These are phyloP conservation scores for Picea abies DNA, from an alignment of 83 land plant genomes.

Conservation along the genomic window DNA sequence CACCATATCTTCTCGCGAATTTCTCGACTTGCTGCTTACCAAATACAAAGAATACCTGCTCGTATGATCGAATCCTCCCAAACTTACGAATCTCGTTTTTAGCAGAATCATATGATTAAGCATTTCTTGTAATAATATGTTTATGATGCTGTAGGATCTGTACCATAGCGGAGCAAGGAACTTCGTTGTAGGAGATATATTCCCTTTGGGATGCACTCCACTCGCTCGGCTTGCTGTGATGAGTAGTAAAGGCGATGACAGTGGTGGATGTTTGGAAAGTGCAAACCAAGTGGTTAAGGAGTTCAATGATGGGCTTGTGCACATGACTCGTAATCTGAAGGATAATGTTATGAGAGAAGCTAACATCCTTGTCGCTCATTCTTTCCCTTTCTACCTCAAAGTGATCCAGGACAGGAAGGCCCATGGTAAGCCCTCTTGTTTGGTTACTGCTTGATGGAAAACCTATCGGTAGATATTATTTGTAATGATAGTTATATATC, in stretches of 20 bases:
- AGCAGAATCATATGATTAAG: not conserved
- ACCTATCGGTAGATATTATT: too few species aligned
- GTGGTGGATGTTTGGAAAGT: not conserved
- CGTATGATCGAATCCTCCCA: not conserved
- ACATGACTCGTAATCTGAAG: not conserved
- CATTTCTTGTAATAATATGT: not conserved
- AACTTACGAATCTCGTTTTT: not conserved
- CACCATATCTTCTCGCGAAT: not conserved
- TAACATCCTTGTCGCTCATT: not conserved
- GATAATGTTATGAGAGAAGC: not conserved
- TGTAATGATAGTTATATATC: too few species aligned
- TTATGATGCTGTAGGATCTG: not conserved
- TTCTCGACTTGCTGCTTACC: not conserved
- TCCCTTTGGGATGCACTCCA: not conserved
- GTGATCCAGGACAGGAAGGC: not conserved
- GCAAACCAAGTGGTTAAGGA: not conserved
- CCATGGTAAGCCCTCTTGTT: not conserved
- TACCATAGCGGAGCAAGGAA: not conserved
- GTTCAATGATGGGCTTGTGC: not conserved
- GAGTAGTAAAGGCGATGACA: not conserved
- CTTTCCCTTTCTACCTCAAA: not conserved
- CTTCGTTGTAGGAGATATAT: not conserved
- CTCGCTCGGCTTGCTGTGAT: not conserved
- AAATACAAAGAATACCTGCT: not conserved
- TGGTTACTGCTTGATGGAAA: not conserved